phyloP scores from a whole-genome alignment of 2,329 filamentous ascomycete species.

The Claviceps fusiformis region DNA sequence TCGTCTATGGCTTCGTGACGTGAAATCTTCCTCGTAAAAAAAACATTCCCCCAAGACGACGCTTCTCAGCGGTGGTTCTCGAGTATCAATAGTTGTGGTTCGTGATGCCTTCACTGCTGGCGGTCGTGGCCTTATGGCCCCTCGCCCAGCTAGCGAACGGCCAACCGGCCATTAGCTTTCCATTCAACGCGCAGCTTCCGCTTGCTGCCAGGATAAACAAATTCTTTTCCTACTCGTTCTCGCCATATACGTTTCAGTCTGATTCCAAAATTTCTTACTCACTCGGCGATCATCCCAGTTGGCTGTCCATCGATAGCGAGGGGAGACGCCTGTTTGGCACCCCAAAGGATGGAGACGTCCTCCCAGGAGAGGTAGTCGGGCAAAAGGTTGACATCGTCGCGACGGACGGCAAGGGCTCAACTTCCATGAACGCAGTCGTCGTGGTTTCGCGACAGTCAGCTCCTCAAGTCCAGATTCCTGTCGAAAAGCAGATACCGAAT shows the following conservation, averaged over 20 bases:
- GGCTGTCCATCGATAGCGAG: slow-evolving; percentile 58
- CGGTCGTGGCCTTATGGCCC: slow-evolving; percentile 14
- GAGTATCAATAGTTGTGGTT: background rate
- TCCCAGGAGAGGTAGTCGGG: slow-evolving; percentile 39
- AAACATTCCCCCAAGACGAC: background rate
- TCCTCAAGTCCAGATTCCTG: slow-evolving; percentile 40
- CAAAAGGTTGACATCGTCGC: slow-evolving; percentile 55
- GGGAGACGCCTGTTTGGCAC: slow-evolving; percentile 58
- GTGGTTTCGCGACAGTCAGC: slow-evolving; percentile 48
- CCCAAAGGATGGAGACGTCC: slow-evolving; percentile 40
- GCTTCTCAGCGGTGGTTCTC: background rate
- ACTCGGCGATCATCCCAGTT: slow-evolving; percentile 51
- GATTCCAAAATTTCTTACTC: slow-evolving; percentile 51
- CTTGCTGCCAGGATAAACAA: slow-evolving; percentile 58
- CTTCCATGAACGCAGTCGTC: slow-evolving; percentile 52
- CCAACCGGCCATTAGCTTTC: slow-evolving; percentile 43
- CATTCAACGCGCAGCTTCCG: slow-evolving; percentile 74
- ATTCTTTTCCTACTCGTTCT: slow-evolving; percentile 59
- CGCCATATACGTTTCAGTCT: slow-evolving; percentile 59
- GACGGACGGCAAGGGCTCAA: slow-evolving; percentile 49
- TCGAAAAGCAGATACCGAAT: slow-evolving; percentile 41
- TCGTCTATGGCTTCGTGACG: slow-evolving; percentile 3
- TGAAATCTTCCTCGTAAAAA: background rate
- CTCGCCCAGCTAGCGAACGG: slow-evolving; percentile 19
- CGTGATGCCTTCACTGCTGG: slow-evolving; percentile 17